Percentiles rank a stretch among this genome's conserved stretches.
Evolutionary conservation across 2,329 filamentous ascomycete genomes (phyloP).

Genomic region (Leptographium galeiforme): DNA sequence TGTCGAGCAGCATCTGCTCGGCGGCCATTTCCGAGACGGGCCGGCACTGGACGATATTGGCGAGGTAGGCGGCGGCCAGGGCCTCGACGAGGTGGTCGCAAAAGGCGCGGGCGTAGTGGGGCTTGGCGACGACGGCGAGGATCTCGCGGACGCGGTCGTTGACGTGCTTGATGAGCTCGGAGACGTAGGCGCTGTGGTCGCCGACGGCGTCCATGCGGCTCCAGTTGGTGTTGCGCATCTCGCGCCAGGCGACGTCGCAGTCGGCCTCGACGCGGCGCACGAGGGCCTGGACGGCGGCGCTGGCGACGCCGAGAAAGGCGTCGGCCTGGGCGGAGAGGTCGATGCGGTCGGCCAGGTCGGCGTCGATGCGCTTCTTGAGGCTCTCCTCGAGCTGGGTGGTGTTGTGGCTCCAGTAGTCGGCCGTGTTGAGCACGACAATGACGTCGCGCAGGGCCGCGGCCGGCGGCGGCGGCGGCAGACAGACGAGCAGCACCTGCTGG

Average conservation of each 20-base stretch:
- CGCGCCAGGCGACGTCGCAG: conserved; percentile 79
- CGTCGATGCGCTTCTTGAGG: conserved; percentile 80
- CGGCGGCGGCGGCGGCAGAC: conserved; percentile 30
- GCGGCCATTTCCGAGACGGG: conserved; percentile 90
- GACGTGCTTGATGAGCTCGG: conserved; percentile 62
- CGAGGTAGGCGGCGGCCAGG: conserved; percentile 64
- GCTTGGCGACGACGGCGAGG: conserved; percentile 66
- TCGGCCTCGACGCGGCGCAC: conserved; percentile 73
- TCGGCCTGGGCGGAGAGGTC: conserved; percentile 90
- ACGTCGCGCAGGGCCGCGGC: conserved; percentile 49
- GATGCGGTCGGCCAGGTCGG: conserved; percentile 59
- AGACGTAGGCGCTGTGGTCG: conserved; percentile 86
- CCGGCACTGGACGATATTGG: conserved; percentile 74
- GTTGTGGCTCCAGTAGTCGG: conserved; percentile 92
- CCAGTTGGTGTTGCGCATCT: conserved; percentile 97
- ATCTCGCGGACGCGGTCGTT: conserved; percentile 63
- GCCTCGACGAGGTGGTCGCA: conserved; percentile 92
- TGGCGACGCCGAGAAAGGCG: conserved; percentile 88
- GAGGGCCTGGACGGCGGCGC: conserved; percentile 68
- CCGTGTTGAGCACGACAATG: conserved; percentile 83
- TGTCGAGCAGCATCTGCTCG: conserved; percentile 94
- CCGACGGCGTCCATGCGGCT: conserved; percentile 83
- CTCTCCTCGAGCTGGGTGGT: conserved; percentile 89
- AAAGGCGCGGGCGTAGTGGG: conserved; percentile 86
- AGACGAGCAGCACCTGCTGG: conserved; percentile 74